Evolutionary conservation across 371 early-diverging fungal species (phyloP), one percentile per base, ranked within the genome.

Genomic region (Haplosporangium sp.): DNA sequence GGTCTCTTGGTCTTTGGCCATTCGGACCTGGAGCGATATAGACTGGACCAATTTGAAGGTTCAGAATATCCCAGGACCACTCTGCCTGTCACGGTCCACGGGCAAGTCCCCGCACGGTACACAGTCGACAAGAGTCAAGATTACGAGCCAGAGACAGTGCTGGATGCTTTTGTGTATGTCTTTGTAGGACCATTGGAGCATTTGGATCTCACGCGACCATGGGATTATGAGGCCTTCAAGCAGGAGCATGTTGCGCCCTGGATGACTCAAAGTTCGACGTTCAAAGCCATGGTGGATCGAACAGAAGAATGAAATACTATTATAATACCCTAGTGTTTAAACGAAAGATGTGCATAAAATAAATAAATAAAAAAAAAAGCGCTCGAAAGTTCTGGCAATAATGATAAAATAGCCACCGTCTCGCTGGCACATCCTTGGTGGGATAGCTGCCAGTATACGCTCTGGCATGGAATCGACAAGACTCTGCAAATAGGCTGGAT

Each of bases 181-280:
- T 74, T 68, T 23, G 46, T 10, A 16, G 74, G 68, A 1, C 71
- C 71, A 6, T 11, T 59, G 14, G 64, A 60, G 20, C 69, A 74
- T n/a, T 51, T 74, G 4, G 69, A 74, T 23, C 47, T 54, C 21
- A 56, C 42, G 4, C 54, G 64, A 37, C 60, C 60, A 0, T 74
- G 74, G 74, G 74, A 74, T 47, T 74, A 68, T 43, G 74, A 67
- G 42, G 69, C 69, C 14, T 74, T 74, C 53, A 68, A 74, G 47
- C 42, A 40, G 36, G 69, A 74, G n/a, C 64, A 69, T 53, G 55
- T 68, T 38, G 36, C 53, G 4, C 42, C 21, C 16, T 74, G 75
- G 69, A 69, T 69, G 46, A 61, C 69, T 1, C 55, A 29, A 9
- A 56, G 64, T 57, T 56, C 59, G 4, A 60, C 55, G 5, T 74